Evolutionary conservation across 345 rosid species (phyloP).

Genomic region (Eucalyptus victrix): DNA sequence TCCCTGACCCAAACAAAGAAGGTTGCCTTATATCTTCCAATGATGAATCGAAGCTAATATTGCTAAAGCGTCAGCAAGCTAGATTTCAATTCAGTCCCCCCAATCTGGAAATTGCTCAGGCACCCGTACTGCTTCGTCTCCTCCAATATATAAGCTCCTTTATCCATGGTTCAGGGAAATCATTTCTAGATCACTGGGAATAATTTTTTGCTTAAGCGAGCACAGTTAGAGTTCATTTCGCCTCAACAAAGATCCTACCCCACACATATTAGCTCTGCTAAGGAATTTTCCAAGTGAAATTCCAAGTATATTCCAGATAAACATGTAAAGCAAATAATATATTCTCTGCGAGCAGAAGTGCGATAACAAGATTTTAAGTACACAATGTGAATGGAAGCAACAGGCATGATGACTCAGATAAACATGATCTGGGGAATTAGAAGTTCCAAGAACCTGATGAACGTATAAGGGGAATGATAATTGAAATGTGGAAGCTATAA

Average conservation of each 20-base stretch:
- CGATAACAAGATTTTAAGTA: background rate
- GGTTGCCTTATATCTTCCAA: no score
- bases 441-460: no score
- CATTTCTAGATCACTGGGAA: background rate
- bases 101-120: background rate
- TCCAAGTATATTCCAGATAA: background rate
- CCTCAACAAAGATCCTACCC: background rate
- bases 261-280: background rate
- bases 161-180: background rate
- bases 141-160: background rate
- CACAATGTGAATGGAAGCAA: background rate
- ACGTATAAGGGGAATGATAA: background rate
- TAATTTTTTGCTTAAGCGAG: background rate
- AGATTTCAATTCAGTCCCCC: background rate
- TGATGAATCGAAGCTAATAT: rapidly evolving
- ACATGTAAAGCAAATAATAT: background rate
- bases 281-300: background rate
- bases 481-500: background rate
- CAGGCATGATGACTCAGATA: background rate
- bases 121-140: background rate
- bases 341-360: background rate
- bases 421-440: background rate
- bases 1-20: no score
- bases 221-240: background rate
- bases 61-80: background rate